Conservation (phyloP, 768 basidiomycete species). For the Boletus vinaceobasis region DNA sequence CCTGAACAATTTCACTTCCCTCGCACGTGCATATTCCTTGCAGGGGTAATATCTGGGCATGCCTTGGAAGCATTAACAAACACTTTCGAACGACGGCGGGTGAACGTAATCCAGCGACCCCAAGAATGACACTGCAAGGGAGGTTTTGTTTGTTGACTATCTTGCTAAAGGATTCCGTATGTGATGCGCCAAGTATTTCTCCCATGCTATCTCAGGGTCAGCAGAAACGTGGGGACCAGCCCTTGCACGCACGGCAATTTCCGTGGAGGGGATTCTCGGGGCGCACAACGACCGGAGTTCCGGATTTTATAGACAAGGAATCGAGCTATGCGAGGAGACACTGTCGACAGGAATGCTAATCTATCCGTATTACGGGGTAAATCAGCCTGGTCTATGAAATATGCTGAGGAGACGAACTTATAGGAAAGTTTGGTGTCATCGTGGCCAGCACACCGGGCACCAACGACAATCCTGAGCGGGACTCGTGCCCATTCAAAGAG, state of each 20-base stretch:
- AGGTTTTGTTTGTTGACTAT: slow-evolving; percentile 25
- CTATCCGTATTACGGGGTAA: not conserved
- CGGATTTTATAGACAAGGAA: not conserved
- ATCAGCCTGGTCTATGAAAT: not conserved
- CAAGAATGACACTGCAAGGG: slow-evolving; percentile 24
- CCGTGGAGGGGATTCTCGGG: not conserved
- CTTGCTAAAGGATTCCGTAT: not conserved
- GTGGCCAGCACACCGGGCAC: no score
- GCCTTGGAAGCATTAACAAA: slow-evolving; percentile 6
- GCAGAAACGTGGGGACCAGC: not conserved
- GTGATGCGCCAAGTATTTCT: slow-evolving; percentile 5
- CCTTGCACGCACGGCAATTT: not conserved
- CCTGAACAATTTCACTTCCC: slow-evolving; percentile 31
- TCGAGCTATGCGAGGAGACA: not conserved
- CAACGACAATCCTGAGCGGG: no score
- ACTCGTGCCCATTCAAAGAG: no score
- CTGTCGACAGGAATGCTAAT: not conserved
- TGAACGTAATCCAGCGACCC: slow-evolving; percentile 20
- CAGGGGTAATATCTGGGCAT: slow-evolving; percentile 28
- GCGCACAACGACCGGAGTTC: not conserved
- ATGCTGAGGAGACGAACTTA: not conserved
- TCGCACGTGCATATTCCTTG: slow-evolving; percentile 33
- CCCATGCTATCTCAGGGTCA: not conserved
- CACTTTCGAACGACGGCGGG: slow-evolving; percentile 8
- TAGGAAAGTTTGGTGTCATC: no score